Percentiles rank a stretch among this genome's conserved stretches.
Conservation (phyloP, 2,329 filamentous ascomycete genomes). For the Arthrobotrys iridis region DNA sequence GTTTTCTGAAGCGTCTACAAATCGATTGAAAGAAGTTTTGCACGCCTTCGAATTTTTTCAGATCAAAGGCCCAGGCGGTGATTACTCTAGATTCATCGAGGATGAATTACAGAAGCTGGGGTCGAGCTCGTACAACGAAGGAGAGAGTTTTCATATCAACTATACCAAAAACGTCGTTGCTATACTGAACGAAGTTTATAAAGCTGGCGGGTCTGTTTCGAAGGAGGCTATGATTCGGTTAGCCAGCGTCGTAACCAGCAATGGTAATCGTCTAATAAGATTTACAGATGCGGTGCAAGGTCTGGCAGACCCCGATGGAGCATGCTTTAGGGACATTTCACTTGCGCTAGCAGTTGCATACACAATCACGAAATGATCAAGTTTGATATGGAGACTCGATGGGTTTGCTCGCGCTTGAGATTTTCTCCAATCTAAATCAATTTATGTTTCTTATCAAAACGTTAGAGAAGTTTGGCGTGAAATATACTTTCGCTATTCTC, state of each 20-base stretch:
- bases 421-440: no score
- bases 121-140: not conserved
- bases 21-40: not conserved
- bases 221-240: not conserved
- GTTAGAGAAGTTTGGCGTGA: no score
- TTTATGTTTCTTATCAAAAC: no score
- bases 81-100: conserved; percentile 1
- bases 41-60: not conserved
- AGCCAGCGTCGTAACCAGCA: not conserved
- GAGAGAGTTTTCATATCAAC: not conserved
- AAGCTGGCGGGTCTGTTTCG: not conserved
- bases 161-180: not conserved
- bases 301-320: not conserved
- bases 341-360: not conserved
- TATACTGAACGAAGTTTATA: not conserved
- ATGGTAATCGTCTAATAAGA: not conserved
- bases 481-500: no score
- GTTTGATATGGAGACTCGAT: no score
- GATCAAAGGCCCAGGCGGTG: not conserved
- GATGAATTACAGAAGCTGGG: not conserved
- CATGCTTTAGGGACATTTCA: not conserved
- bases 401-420: no score
- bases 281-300: not conserved
- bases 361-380: no score
- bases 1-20: not conserved